Conservation (phyloP, 768 basidiomycete genomes). For the Lactarius pseudohatsudake region DNA sequence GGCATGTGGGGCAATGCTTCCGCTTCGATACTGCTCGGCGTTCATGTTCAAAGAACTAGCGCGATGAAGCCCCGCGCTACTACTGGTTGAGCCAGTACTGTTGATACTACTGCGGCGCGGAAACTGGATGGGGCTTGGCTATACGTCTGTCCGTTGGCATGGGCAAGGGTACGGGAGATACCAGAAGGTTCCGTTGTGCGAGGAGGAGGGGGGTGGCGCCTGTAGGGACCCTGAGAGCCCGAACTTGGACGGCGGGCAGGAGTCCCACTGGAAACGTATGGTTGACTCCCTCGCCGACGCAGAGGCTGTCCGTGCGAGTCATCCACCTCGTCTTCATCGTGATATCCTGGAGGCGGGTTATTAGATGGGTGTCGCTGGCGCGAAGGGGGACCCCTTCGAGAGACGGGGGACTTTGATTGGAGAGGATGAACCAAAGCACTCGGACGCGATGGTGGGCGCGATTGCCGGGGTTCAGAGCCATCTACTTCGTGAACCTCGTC, state of each 20-base stretch:
- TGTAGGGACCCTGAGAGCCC: constrained; percentile 8
- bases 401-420: constrained; percentile 18
- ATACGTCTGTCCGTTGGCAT: constrained; percentile 41
- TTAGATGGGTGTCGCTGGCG: constrained; percentile 20
- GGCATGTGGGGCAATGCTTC: constrained; percentile 25
- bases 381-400: constrained; percentile 13
- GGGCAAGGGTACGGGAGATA: constrained; percentile 23
- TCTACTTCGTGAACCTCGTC: not conserved
- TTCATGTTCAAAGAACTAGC: constrained; percentile 22
- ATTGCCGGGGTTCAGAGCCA: constrained; percentile 8
- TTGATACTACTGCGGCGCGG: constrained; percentile 35
- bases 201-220: constrained; percentile 7
- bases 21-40: constrained; percentile 18
- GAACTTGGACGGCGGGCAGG: constrained; percentile 20
- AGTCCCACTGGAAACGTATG: constrained; percentile 13
- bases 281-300: constrained; percentile 4
- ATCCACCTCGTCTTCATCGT: constrained; percentile 13
- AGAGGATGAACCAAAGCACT: not conserved
- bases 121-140: constrained; percentile 38
- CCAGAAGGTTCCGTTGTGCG: constrained; percentile 21
- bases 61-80: constrained; percentile 29
- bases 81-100: constrained; percentile 21
- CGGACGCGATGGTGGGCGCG: constrained; percentile 18
- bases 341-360: constrained; percentile 6
- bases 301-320: constrained; percentile 6